Evolutionary conservation across 345 rosid species (phyloP), one percentile per base, ranked within the genome.

Genomic region (Boechera divaricarpa): DNA sequence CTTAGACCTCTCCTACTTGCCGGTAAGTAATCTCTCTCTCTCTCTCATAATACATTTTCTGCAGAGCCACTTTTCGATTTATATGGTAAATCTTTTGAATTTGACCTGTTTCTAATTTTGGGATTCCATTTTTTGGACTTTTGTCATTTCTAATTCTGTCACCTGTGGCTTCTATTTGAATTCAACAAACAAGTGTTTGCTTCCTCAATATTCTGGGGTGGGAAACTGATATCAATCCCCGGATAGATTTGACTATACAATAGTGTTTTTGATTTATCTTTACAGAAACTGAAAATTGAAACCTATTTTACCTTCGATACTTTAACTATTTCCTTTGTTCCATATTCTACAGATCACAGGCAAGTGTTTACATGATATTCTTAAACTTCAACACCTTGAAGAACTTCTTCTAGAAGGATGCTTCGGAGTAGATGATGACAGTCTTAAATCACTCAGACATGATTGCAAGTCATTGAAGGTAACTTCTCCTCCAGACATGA

Each of bases 321-420:
- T 35, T 42, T 5, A 2, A 24, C 32, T 18, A 12, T 33, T 56
- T 15, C 10, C 1, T 54, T 21, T 41, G 16, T 60, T 63, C 39
- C 45, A 47, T 18, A 5, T 69, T 49, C 9, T 61, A 49, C 80
- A 85, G 88, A 83, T 85, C 62, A 83, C 86, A 5, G 85, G 81
- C 39, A 79, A 83, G 48, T 81, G 88, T 70, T 80, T 85, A 67
- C 80, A 76, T 63, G 69, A 79, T 71, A 24, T 85, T 62, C 70
- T 85, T 41, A 74, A 71, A 71, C 84, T 85, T 60, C 76, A 71
- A 77, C 78, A 83, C 70, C 86, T 85, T 41, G 86, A 85, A 73
- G 83, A 85, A 38, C 73, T 85, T 49, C 32, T 83, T 81, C 53
- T 85, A 28, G 75, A 85, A 70, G 88, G 88, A n/a, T 85, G 88